Conservation (phyloP, 2,329 filamentous ascomycete species). For the Ascocoryne sarcoides region DNA sequence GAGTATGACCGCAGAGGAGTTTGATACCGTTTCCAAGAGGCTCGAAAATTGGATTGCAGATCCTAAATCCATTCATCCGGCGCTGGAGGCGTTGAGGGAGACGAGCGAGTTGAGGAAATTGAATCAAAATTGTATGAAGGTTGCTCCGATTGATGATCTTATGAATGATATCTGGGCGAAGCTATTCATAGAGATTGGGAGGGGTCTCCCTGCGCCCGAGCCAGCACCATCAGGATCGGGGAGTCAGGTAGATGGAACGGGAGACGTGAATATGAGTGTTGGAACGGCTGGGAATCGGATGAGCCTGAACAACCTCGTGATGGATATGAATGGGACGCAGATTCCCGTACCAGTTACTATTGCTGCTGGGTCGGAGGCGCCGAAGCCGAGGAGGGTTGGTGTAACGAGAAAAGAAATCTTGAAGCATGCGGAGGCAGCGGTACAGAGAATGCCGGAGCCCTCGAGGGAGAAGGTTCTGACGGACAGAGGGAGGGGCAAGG, state of each 20-base stretch:
- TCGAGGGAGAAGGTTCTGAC: slow-evolving; percentile 29
- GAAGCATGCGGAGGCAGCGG: slow-evolving; percentile 52
- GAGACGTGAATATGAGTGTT: slow-evolving; percentile 17
- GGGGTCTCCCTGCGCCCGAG: slow-evolving; percentile 39
- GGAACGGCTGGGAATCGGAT: slow-evolving; percentile 18
- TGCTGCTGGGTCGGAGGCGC: slow-evolving; percentile 16
- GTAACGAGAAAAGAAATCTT: slow-evolving; percentile 40
- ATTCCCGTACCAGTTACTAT: slow-evolving; percentile 19
- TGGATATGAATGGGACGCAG: slow-evolving; percentile 25
- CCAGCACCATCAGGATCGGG: slow-evolving; percentile 33
- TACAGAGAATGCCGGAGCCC: slow-evolving; percentile 33
- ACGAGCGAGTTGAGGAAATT: slow-evolving; percentile 65
- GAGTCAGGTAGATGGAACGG: slow-evolving; percentile 38
- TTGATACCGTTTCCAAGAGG: slow-evolving; percentile 47
- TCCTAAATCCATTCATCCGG: slow-evolving; percentile 36
- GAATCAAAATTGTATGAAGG: slow-evolving; percentile 82
- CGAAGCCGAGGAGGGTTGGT: slow-evolving; percentile 22
- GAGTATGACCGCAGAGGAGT: slow-evolving; percentile 55
- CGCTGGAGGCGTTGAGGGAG: slow-evolving; percentile 56
- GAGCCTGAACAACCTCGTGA: slow-evolving; percentile 27
- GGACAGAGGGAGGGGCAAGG: slow-evolving; percentile 10
- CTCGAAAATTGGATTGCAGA: slow-evolving; percentile 51
- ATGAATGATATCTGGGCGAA: slow-evolving; percentile 82
- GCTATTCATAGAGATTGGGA: slow-evolving; percentile 60
- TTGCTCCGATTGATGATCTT: slow-evolving; percentile 80